Base-by-base conservation (phyloP, 2,329 filamentous ascomycete species). In the Aureobasidium sp. region DNA sequence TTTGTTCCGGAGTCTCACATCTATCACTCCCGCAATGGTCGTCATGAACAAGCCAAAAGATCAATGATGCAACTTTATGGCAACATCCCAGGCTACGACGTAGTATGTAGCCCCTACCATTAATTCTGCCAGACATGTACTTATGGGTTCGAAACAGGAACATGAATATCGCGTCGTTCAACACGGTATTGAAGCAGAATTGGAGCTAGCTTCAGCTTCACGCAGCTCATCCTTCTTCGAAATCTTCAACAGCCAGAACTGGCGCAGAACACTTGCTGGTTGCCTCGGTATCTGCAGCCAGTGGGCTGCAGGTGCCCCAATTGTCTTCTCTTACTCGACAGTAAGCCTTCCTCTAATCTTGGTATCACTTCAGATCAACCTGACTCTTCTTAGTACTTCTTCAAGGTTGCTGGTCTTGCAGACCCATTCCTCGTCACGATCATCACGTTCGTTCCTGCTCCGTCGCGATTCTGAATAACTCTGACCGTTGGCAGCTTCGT, bases 401-500 rank as follows among this genome's bases (percentile, higher is more conserved):
- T 66, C 56, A 58, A 66, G 27, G 64, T 64, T 9, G 64, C 64
- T 5, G 63, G 64, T 37, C 62, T 66, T 41, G 57, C 62, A 34
- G 63, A 66, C 41, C 64, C 64, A 1, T 66, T 66, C 52, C 20
- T 64, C 42, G 64, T 66, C 37, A 66, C 63, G 1, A 66, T 76
- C 55, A 68, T 72, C 29, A 75, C 71, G n/a, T 61, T 72, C 36
- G 68, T 76, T 20, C 15, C 15, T n/a, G 34, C 20, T 15, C 27
- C 6, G 5, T 3, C 29, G 32, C 17, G 9, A 10, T 34, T 15
- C 1, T 13, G 27, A 20, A 12, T 12, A 23, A 3, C 23, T 3
- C 26, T 46, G 15, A 57, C 26, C 17, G n/a, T 15, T 12, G 29
- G 2, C 53, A 57, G 53, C 27, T 57, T 57, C 29, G 53, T 57